Evolutionary conservation across 768 basidiomycete species (phyloP).

Genomic region (Cubamyces sp.): DNA sequence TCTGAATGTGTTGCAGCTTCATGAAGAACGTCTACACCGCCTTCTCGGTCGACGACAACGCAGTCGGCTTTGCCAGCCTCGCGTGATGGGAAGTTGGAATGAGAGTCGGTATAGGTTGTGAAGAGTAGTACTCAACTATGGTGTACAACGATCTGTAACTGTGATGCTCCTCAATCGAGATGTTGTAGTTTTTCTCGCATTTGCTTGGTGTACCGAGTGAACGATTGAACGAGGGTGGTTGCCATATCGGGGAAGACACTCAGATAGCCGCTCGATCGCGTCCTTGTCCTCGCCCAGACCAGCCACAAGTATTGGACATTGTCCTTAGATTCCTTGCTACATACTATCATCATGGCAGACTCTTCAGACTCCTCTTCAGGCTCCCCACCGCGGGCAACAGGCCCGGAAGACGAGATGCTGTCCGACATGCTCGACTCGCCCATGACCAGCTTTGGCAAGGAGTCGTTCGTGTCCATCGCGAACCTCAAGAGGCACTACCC

Average conservation of each 20-base stretch:
- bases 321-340: no score
- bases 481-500: slow-evolving; percentile 19
- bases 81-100: background rate
- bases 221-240: background rate
- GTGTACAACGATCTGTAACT: no score
- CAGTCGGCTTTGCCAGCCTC: slow-evolving; percentile 14
- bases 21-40: no score
- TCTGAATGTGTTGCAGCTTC: no score
- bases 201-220: background rate
- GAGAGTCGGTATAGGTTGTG: no score
- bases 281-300: background rate
- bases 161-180: no score
- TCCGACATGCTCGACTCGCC: background rate
- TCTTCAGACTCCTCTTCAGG: slow-evolving; percentile 30
- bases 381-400: slow-evolving; percentile 15
- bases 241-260: background rate
- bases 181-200: background rate
- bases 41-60: slow-evolving; percentile 22
- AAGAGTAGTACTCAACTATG: no score
- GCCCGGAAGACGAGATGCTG: slow-evolving; percentile 1
- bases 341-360: slow-evolving; percentile 29
- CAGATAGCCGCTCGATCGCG: background rate
- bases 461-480: background rate
- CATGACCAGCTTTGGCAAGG: background rate
- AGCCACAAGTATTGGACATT: no score